Conservation (phyloP, 2,329 filamentous ascomycete species). For the Teratosphaeria viscida region DNA sequence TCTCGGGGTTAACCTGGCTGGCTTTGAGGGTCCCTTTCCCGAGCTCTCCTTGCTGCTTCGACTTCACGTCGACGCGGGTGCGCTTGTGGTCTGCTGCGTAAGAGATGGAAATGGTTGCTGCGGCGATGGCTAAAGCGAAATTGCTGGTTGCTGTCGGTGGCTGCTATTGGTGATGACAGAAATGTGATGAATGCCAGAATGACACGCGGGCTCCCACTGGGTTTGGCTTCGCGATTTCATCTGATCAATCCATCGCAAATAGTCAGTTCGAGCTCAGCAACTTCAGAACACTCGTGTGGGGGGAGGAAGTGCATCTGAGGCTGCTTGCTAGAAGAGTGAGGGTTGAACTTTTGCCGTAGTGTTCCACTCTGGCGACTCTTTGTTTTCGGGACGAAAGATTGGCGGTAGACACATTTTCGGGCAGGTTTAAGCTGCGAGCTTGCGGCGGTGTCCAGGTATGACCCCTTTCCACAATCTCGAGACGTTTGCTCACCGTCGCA, state of each 20-base stretch:
- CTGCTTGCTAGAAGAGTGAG: background rate
- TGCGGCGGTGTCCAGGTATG: background rate
- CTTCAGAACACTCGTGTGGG: background rate
- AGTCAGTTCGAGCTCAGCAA: background rate
- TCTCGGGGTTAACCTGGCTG: too few species aligned
- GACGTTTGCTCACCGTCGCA: background rate
- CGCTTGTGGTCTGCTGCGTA: too few species aligned
- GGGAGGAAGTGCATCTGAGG: background rate
- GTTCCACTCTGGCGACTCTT: background rate
- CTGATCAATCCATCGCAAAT: background rate
- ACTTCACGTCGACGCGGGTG: too few species aligned
- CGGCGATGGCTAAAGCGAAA: too few species aligned
- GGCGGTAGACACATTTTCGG: background rate
- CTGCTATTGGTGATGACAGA: too few species aligned
- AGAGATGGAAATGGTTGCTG: too few species aligned
- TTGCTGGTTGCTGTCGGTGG: too few species aligned
- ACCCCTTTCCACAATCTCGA: background rate
- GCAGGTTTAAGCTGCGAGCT: background rate
- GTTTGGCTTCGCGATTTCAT: background rate
- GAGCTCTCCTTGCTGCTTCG: too few species aligned
- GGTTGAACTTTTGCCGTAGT: background rate
- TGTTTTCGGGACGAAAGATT: background rate
- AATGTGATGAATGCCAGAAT: too few species aligned
- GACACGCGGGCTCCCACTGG: too few species aligned
- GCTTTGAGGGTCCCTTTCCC: too few species aligned